These are phyloP conservation scores for Extremus antarcticus DNA, from an alignment of 495 filamentous ascomycete genomes.

Conservation along the genomic window DNA sequence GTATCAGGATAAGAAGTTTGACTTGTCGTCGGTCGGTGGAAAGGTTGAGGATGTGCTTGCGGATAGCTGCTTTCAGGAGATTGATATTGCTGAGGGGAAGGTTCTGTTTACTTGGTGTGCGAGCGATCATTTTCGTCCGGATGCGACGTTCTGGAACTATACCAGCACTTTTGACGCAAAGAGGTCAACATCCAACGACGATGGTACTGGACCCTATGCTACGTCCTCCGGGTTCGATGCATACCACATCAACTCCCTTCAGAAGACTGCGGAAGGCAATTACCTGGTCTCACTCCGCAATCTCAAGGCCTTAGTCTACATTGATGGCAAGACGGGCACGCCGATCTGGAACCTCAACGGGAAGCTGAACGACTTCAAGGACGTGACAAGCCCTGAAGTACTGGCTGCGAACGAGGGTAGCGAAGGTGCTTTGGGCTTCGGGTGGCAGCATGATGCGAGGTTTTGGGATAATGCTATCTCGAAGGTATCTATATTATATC, in stretches of 20 bases:
- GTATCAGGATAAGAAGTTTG: neutral
- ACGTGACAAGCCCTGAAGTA: neutral
- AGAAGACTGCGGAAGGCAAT: conserved; percentile 19
- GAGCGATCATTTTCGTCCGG: conserved; percentile 26
- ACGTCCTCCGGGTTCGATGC: conserved; percentile 12
- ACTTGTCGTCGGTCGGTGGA: neutral
- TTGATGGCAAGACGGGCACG: conserved; percentile 15
- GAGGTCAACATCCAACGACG: neutral
- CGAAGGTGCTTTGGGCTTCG: conserved; percentile 15
- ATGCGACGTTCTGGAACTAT: conserved; percentile 12
- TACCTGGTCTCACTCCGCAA: conserved; percentile 21
- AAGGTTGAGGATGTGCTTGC: neutral
- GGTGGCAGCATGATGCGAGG: conserved; percentile 22
- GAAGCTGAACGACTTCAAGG: conserved; percentile 17
- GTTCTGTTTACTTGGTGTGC: conserved; percentile 32
- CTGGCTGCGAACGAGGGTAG: neutral
- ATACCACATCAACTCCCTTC: conserved; percentile 25
- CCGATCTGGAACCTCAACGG: conserved; percentile 21
- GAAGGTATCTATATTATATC: neutral
- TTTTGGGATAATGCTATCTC: neutral
- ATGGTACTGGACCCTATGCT: neutral
- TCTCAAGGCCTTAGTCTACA: conserved; percentile 13
- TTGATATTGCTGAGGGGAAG: conserved; percentile 18
- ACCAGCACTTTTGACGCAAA: neutral
- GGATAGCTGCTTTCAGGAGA: conserved; percentile 21